Conservation (phyloP, 2,329 filamentous ascomycete genomes). For the Hypoxylon sp. region DNA sequence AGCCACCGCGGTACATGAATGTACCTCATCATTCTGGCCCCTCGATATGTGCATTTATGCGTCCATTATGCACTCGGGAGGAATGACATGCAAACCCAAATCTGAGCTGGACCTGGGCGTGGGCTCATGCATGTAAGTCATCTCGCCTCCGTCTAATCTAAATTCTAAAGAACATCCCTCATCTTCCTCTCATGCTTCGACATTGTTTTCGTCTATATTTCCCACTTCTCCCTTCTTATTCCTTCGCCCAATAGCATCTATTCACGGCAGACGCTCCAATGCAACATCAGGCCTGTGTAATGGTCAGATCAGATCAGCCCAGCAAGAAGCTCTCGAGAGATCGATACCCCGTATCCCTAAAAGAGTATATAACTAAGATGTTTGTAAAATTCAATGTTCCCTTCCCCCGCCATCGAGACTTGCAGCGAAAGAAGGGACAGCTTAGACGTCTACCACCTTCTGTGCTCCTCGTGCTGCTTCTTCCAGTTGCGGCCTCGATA, state of each 20-base stretch:
- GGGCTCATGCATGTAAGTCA: conserved; percentile 38
- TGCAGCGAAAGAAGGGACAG: conserved; percentile 5
- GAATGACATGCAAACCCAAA: conserved; percentile 4
- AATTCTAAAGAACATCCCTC: conserved; percentile 28
- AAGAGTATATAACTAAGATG: conserved; percentile 26
- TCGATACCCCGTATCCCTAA: conserved; percentile 40
- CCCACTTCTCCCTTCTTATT: conserved; percentile 15
- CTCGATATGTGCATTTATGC: conserved; percentile 24
- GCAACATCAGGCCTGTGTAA: conserved; percentile 32
- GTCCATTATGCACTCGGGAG: conserved; percentile 10
- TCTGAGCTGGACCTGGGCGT: not conserved
- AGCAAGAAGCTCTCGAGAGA: conserved; percentile 22
- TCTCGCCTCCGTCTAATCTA: conserved; percentile 39
- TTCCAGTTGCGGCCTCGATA: conserved; percentile 5
- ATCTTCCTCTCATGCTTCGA: conserved; percentile 37
- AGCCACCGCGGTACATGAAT: not conserved
- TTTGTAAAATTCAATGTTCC: conserved; percentile 6
- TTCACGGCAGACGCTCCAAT: conserved; percentile 40
- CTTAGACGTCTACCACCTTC: conserved; percentile 22
- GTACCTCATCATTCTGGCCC: conserved; percentile 4
- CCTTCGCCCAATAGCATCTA: conserved; percentile 27
- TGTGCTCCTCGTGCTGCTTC: conserved; percentile 28
- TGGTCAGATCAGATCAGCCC: conserved; percentile 42
- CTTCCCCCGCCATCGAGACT: conserved; percentile 10
- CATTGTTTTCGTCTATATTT: conserved; percentile 39